Conservation (phyloP, 495 filamentous ascomycete species). For the Annulohypoxylon nitens region DNA sequence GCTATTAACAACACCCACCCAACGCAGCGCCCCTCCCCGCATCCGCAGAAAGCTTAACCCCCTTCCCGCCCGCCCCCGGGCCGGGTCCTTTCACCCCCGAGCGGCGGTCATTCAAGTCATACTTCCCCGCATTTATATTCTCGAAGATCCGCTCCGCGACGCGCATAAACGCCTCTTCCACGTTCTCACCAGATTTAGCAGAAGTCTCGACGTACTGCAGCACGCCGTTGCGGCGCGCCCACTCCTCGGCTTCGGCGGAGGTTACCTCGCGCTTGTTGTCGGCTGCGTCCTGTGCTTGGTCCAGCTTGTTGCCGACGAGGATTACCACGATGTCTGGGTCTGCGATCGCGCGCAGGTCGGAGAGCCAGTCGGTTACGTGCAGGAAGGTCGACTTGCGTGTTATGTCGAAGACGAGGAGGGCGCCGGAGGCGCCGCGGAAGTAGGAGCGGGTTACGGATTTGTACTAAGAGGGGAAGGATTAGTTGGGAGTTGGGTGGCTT, state of each 20-base stretch:
- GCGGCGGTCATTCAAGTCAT: constrained; percentile 93
- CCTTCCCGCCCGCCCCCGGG: constrained; percentile 63
- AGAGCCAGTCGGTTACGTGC: constrained; percentile 89
- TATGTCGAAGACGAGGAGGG: constrained; percentile 95
- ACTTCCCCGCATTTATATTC: constrained; percentile 93
- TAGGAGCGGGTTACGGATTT: constrained; percentile 95
- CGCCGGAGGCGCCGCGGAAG: constrained; percentile 92
- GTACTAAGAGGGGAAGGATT: constrained; percentile 59
- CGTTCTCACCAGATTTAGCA: constrained; percentile 92
- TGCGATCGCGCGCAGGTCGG: constrained; percentile 91
- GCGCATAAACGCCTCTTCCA: constrained; percentile 91
- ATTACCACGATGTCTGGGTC: constrained; percentile 95
- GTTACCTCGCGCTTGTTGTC: constrained; percentile 82
- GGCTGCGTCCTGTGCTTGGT: constrained; percentile 67
- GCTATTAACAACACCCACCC: constrained; percentile 50
- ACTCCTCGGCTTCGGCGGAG: constrained; percentile 82
- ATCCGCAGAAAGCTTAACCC: constrained; percentile 56
- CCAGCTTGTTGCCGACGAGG: constrained; percentile 93
- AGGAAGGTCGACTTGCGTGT: constrained; percentile 85
- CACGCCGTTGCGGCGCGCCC: constrained; percentile 85
- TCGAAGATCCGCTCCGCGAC: constrained; percentile 94
- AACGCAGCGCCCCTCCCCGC: constrained; percentile 47
- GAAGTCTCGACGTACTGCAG: constrained; percentile 95
- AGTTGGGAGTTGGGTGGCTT: constrained; percentile 13
- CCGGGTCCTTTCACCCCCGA: constrained; percentile 84